Conservation (phyloP, 2,329 filamentous ascomycete genomes). For the Aspergillus sp. region DNA sequence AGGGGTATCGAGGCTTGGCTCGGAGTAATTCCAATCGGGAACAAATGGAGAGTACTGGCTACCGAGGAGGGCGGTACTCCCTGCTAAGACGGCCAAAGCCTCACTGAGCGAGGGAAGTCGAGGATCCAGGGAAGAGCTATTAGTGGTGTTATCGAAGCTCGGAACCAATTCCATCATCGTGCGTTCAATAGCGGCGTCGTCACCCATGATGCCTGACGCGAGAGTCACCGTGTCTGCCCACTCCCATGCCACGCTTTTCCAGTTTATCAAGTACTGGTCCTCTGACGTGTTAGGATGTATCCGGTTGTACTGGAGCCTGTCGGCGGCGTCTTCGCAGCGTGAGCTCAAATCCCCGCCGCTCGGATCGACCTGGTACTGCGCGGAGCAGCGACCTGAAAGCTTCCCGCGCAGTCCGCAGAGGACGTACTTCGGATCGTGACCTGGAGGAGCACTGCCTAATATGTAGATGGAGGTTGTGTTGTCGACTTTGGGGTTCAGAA, state of each 20-base stretch:
- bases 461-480: conserved; percentile 63
- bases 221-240: conserved; percentile 61
- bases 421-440: conserved; percentile 54
- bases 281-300: conserved; percentile 40
- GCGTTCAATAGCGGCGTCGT: conserved; percentile 61
- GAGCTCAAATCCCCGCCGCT: conserved; percentile 62
- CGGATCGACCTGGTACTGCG: conserved; percentile 55
- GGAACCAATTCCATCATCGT: conserved; percentile 61
- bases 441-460: conserved; percentile 54
- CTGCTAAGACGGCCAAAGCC: conserved; percentile 69
- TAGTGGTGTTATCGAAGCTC: conserved; percentile 29
- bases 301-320: conserved; percentile 58
- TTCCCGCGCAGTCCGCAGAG: conserved; percentile 69
- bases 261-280: conserved; percentile 49
- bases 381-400: conserved; percentile 67
- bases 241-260: conserved; percentile 56
- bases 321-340: conserved; percentile 61
- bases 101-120: conserved; percentile 70
- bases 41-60: conserved; percentile 63
- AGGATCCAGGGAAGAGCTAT: conserved; percentile 47
- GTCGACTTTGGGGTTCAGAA: conserved; percentile 56
- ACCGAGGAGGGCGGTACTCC: conserved; percentile 65
- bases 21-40: conserved; percentile 56
- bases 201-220: conserved; percentile 57
- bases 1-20: conserved; percentile 45